Evolutionary conservation across 2,329 filamentous ascomycete genomes (phyloP).

Genomic region (Pestalotiopsis sp.): DNA sequence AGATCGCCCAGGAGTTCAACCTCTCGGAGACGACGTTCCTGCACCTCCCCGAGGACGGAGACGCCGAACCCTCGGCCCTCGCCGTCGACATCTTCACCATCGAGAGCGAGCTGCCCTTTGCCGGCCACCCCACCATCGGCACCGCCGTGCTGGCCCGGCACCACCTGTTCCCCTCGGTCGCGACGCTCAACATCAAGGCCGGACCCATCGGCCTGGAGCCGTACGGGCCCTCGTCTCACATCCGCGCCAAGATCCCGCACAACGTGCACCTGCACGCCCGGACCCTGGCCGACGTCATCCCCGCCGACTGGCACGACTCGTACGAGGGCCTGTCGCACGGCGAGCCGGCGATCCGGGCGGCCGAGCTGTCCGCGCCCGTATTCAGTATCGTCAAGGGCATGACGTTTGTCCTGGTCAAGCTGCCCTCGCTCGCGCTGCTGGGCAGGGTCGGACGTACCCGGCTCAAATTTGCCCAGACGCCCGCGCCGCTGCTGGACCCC

Average conservation of each 20-base stretch:
- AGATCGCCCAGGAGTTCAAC: slow-evolving; percentile 65
- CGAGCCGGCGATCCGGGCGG: slow-evolving; percentile 23
- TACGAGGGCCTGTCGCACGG: slow-evolving; percentile 23
- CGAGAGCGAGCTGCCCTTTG: slow-evolving; percentile 60
- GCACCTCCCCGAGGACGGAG: slow-evolving; percentile 44
- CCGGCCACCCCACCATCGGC: slow-evolving; percentile 66
- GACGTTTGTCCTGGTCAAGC: slow-evolving; percentile 68
- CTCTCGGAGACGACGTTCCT: slow-evolving; percentile 67
- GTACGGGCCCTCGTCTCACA: slow-evolving; percentile 27
- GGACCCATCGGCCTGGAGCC: slow-evolving; percentile 48
- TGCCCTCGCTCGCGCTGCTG: slow-evolving; percentile 64
- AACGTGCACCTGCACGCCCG: slow-evolving; percentile 62
- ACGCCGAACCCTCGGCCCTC: slow-evolving; percentile 31
- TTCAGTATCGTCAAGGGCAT: slow-evolving; percentile 74
- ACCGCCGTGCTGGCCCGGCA: slow-evolving; percentile 51
- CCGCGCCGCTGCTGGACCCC: slow-evolving; percentile 46
- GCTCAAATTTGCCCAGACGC: slow-evolving; percentile 34
- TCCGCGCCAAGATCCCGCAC: slow-evolving; percentile 68
- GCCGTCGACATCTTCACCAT: slow-evolving; percentile 63
- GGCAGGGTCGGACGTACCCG: slow-evolving; percentile 37
- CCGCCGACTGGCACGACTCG: slow-evolving; percentile 15
- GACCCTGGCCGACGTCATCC: slow-evolving; percentile 38
- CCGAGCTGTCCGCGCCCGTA: slow-evolving; percentile 43
- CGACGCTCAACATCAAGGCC: slow-evolving; percentile 56
- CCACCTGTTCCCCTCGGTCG: slow-evolving; percentile 35